Base-by-base conservation (phyloP, 768 basidiomycete genomes). In the Phylloporus rhodoxanthus region DNA sequence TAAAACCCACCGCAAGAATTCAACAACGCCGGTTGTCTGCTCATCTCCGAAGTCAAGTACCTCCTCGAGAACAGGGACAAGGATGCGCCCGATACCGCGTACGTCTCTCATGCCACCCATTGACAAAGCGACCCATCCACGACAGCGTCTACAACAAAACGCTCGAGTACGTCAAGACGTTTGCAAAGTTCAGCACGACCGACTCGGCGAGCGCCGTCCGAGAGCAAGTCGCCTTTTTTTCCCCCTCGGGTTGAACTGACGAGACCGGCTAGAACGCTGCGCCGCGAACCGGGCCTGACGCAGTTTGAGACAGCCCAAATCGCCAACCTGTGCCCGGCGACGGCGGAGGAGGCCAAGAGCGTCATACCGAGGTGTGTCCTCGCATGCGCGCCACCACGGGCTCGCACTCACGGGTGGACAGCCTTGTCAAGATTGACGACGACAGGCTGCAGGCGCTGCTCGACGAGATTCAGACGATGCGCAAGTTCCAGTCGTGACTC, bases 221-320 rank as follows among this genome's bases (percentile, higher is more conserved):
- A 80, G 85, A 86, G 91, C 91, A 58, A 47, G 86, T n/a, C 19
- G 8, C 30, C 9, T 17, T 17, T 5, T 8, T 11, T 19, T 29
- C 10, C 10, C 10, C 13, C 15, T 7, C 8, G 17, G 32, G 5
- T 10, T 33, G 11, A 4, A 8, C 49, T 15, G 20, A n/a, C 47
- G 15, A n/a, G 1, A 9, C 21, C 28, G 20, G 32, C 8, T 15
- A 50, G 48, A 23, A 88, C 87, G 1, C 70, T 94, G 7, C 78
- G 86, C 44, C 75, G 89, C 56, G 89, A 92, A 60, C 79, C 84
- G 0, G 81, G 81, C 2, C 65, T 95, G 33, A 90, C 90, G 2
- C 88, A 89, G 60, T 94, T 93, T 57, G 92, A 95, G 72, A 87
- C 87, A 4, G 91, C 91, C 2, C 92, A 95, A 63, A 87, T 95